Evolutionary conservation across 1,284 basidiomycete genomes (phyloP).

Genomic region (Mycosarcoma mackinlayi): DNA sequence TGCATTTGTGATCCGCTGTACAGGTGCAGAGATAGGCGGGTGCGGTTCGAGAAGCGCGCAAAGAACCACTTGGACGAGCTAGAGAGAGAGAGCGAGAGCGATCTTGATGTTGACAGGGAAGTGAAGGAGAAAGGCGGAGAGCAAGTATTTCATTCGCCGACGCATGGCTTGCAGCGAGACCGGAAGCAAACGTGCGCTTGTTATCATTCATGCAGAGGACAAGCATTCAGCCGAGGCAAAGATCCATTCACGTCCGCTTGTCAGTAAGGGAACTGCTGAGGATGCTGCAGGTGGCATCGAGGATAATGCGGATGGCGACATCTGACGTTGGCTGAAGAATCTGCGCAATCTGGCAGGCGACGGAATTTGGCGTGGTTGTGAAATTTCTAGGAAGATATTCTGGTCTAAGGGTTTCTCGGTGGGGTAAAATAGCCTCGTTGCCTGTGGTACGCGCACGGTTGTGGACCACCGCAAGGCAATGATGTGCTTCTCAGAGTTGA

Average conservation of each 20-base stretch:
- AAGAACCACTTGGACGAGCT: not conserved
- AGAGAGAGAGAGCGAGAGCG: too few species aligned
- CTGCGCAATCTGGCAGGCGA: constrained; percentile 15
- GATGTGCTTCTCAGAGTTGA: not conserved
- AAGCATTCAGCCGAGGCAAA: not conserved
- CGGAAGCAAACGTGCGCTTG: not conserved
- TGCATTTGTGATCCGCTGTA: too few species aligned
- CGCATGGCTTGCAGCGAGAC: too few species aligned
- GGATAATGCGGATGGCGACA: constrained; percentile 3
- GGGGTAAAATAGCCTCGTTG: not conserved
- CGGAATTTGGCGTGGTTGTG: not conserved
- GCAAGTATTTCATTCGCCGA: too few species aligned
- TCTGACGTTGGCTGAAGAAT: not conserved
- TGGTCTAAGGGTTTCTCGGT: too few species aligned
- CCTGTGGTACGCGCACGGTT: constrained; percentile 2
- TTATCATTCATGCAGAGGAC: not conserved
- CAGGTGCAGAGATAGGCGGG: too few species aligned
- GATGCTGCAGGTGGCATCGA: not conserved
- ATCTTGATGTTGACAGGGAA: too few species aligned
- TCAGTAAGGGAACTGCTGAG: not conserved
- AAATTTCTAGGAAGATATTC: constrained; percentile 1
- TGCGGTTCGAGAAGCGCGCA: constrained; percentile 1
- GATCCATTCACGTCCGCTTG: not conserved
- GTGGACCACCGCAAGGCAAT: not conserved
- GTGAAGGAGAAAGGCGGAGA: constrained; percentile 10